Percentiles rank a stretch among this genome's conserved stretches.
Evolutionary conservation across 1,284 basidiomycete genomes (phyloP).

Genomic region (Ceratorhiza oryzae-sativae): DNA sequence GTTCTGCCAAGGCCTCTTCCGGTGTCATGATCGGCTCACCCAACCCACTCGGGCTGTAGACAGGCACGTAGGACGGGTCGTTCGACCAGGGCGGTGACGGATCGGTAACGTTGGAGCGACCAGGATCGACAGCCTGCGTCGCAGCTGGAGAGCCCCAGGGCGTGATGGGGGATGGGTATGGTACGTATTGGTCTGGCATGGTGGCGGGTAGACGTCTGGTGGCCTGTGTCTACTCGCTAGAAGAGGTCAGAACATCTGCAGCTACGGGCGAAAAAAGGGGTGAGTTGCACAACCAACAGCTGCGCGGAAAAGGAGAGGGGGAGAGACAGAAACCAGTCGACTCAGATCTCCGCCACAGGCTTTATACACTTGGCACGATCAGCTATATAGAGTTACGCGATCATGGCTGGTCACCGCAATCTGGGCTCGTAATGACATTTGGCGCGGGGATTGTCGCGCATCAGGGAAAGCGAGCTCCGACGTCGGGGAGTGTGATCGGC

Average conservation of each 20-base stretch:
- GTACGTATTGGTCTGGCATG: conserved; percentile 24
- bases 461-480: neutral
- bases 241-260: neutral
- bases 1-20: neutral
- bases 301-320: neutral
- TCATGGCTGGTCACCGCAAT: too few species aligned
- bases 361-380: neutral
- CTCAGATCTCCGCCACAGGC: neutral
- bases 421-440: neutral
- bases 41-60: neutral
- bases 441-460: neutral
- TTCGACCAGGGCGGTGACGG: conserved; percentile 1
- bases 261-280: neutral
- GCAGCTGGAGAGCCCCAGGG: neutral
- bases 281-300: neutral
- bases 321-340: neutral
- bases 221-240: neutral
- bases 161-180: conserved; percentile 19
- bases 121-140: neutral
- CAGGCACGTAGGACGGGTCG: neutral
- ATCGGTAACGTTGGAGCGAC: neutral
- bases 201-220: neutral
- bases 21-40: neutral
- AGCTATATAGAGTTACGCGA: too few species aligned
- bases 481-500: neutral